Conservation (phyloP, 2,329 filamentous ascomycete genomes). For the Cladophialophora carrionii region DNA sequence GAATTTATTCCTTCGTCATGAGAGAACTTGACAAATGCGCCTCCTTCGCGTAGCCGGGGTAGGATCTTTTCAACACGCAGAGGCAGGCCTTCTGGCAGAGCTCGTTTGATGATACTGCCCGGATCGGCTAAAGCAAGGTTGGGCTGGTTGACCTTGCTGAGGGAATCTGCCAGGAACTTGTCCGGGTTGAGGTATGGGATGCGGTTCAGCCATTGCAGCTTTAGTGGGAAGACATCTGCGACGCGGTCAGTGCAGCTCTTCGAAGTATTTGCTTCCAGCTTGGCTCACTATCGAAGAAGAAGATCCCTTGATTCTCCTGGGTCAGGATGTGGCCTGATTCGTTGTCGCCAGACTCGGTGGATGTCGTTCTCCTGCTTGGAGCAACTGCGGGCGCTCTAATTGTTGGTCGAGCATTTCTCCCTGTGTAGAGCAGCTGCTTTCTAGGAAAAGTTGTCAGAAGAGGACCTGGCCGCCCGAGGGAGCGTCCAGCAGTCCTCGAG, state of each 20-base stretch:
- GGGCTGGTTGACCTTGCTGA: slow-evolving; percentile 58
- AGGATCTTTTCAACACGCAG: slow-evolving; percentile 79
- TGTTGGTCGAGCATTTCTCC: slow-evolving; percentile 25
- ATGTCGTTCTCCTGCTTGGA: slow-evolving; percentile 25
- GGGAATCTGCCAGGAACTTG: slow-evolving; percentile 52
- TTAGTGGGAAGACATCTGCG: slow-evolving; percentile 80
- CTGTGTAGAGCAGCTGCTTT: slow-evolving; percentile 30
- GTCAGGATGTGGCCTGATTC: slow-evolving; percentile 76
- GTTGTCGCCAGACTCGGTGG: slow-evolving; percentile 41
- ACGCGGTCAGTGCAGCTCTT: slow-evolving; percentile 21
- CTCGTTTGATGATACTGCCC: slow-evolving; percentile 59
- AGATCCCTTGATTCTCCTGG: slow-evolving; percentile 73
- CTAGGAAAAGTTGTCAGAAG: slow-evolving; percentile 8
- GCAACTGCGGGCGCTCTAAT: slow-evolving; percentile 1
- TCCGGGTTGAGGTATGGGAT: slow-evolving; percentile 55
- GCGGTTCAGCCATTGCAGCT: slow-evolving; percentile 65
- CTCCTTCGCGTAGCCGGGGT: slow-evolving; percentile 85
- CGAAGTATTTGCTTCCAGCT: no score
- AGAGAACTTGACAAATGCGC: slow-evolving; percentile 86
- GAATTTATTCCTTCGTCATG: slow-evolving; percentile 54
- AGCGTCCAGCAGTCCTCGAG: slow-evolving; percentile 16
- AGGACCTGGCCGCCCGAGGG: slow-evolving; percentile 12
- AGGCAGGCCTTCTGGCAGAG: slow-evolving; percentile 64
- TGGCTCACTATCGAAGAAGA: slow-evolving; percentile 83
- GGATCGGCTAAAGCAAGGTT: slow-evolving; percentile 60